Conservation (phyloP, 495 filamentous ascomycete genomes). For the Oleoguttula mirabilis region DNA sequence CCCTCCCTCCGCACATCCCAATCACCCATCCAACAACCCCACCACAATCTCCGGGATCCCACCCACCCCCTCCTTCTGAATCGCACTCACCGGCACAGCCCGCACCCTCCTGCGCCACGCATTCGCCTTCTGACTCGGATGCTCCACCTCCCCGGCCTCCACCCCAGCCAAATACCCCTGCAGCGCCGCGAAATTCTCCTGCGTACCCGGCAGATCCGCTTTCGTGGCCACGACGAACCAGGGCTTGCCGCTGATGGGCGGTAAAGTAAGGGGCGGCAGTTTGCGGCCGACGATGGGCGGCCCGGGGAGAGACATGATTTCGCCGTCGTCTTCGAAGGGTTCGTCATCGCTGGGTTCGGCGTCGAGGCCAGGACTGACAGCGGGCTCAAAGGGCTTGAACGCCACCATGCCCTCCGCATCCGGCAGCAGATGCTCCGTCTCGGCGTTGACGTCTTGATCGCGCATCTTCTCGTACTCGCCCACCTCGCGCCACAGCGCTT, state of each 20-base stretch:
- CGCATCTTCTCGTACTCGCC: constrained; percentile 70
- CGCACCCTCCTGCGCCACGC: constrained; percentile 54
- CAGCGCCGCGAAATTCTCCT: constrained; percentile 60
- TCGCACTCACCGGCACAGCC: constrained; percentile 79
- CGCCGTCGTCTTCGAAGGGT: background rate
- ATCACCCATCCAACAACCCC: constrained; percentile 47
- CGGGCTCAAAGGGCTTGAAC: constrained; percentile 6
- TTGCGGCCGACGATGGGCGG: constrained; percentile 1
- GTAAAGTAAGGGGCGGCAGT: constrained; percentile 28
- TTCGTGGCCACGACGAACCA: constrained; percentile 98
- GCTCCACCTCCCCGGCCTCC: constrained; percentile 42
- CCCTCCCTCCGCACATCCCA: no score
- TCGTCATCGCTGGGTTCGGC: constrained; percentile 5
- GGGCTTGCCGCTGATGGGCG: constrained; percentile 72
- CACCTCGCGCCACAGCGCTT: constrained; percentile 79
- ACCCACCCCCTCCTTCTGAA: constrained; percentile 69
- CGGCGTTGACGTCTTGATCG: constrained; percentile 39
- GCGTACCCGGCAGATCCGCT: constrained; percentile 68
- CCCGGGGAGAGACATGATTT: constrained; percentile 6
- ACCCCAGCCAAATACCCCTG: constrained; percentile 55
- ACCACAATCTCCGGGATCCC: constrained; percentile 67
- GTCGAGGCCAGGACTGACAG: constrained; percentile 12
- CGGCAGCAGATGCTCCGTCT: constrained; percentile 35
- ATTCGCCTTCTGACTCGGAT: constrained; percentile 57
- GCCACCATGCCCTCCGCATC: constrained; percentile 16